Percentiles rank a stretch among this genome's conserved stretches.
Conservation (phyloP, 1,284 basidiomycete genomes). For the Boletus mariae region DNA sequence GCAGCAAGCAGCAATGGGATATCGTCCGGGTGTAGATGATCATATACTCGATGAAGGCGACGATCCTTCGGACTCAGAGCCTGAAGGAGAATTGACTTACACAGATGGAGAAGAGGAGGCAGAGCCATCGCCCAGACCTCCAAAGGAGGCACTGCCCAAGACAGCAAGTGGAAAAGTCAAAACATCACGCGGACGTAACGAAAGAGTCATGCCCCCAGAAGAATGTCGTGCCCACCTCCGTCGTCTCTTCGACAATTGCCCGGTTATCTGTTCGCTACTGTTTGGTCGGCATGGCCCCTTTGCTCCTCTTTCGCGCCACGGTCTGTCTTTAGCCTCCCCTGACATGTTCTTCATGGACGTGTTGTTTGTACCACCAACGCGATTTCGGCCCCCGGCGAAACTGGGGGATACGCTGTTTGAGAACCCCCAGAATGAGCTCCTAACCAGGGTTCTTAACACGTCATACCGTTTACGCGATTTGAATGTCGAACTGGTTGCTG, state of each 20-base stretch:
- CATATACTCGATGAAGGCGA: constrained; percentile 45
- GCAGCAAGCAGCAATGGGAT: constrained; percentile 34
- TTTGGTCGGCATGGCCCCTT: constrained; percentile 93
- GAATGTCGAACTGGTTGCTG: constrained; percentile 63
- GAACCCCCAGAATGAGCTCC: constrained; percentile 94
- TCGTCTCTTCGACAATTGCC: constrained; percentile 83
- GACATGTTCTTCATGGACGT: constrained; percentile 99
- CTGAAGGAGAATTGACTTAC: constrained; percentile 42
- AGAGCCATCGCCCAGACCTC: constrained; percentile 19
- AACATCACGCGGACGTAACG: constrained; percentile 72
- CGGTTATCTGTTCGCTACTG: constrained; percentile 78
- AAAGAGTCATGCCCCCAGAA: constrained; percentile 85
- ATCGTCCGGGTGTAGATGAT: constrained; percentile 27
- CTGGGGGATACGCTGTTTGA: constrained; percentile 95
- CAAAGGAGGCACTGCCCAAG: constrained; percentile 43
- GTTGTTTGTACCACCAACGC: constrained; percentile 88
- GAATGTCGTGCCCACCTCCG: constrained; percentile 95
- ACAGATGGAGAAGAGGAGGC: constrained; percentile 50
- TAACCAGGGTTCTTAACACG: constrained; percentile 81
- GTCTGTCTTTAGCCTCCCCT: constrained; percentile 68
- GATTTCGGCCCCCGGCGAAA: constrained; percentile 92
- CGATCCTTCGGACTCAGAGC: constrained; percentile 41
- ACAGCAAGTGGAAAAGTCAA: constrained; percentile 80
- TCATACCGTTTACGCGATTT: constrained; percentile 80
- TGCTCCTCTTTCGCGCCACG: constrained; percentile 52